These are phyloP conservation scores for Hyaloraphidium curvatum DNA, from an alignment of 192 early-diverging fungal genomes.

Conservation along the genomic window DNA sequence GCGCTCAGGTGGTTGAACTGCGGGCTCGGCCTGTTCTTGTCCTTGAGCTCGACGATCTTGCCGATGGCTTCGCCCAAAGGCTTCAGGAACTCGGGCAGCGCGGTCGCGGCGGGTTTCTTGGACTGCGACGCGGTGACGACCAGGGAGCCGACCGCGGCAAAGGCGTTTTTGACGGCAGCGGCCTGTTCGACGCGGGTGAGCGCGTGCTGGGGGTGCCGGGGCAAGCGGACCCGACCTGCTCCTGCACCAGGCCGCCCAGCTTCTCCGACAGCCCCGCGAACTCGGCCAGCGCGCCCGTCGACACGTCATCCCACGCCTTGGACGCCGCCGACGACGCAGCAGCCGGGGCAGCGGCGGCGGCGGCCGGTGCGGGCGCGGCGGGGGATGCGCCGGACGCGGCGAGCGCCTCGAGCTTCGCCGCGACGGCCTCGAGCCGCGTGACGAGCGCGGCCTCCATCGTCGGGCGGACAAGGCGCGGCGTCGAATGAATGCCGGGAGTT, in stretches of 20 bases:
- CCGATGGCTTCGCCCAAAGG: slow-evolving; percentile 49
- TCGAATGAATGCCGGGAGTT: no score
- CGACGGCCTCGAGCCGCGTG: slow-evolving; percentile 81
- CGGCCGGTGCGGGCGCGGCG: slow-evolving; percentile 14
- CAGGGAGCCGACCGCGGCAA: slow-evolving; percentile 52
- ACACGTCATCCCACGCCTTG: slow-evolving; percentile 28
- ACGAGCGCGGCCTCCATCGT: slow-evolving; percentile 51
- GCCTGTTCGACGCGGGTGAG: slow-evolving; percentile 19
- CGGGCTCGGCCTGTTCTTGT: slow-evolving; percentile 55
- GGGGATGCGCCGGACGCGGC: slow-evolving; percentile 27
- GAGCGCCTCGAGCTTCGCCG: slow-evolving; percentile 71
- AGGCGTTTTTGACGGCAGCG: slow-evolving; percentile 29
- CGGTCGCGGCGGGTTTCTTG: slow-evolving; percentile 51
- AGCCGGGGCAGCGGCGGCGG: slow-evolving; percentile 13
- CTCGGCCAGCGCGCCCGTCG: slow-evolving; percentile 16
- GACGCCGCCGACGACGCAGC: slow-evolving; percentile 4
- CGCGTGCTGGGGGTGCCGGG: not conserved
- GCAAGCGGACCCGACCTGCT: slow-evolving; percentile 25
- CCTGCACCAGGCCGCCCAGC: slow-evolving; percentile 38
- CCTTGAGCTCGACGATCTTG: slow-evolving; percentile 43
- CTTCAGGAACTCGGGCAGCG: slow-evolving; percentile 37
- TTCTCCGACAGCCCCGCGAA: slow-evolving; percentile 18
- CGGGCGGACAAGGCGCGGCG: no score
- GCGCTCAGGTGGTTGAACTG: slow-evolving; percentile 62
- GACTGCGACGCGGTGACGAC: slow-evolving; percentile 46